Percentiles rank a stretch among this genome's conserved stretches.
phyloP scores from a whole-genome alignment of 306 rosid species.

The Arachis hypogaea region DNA sequence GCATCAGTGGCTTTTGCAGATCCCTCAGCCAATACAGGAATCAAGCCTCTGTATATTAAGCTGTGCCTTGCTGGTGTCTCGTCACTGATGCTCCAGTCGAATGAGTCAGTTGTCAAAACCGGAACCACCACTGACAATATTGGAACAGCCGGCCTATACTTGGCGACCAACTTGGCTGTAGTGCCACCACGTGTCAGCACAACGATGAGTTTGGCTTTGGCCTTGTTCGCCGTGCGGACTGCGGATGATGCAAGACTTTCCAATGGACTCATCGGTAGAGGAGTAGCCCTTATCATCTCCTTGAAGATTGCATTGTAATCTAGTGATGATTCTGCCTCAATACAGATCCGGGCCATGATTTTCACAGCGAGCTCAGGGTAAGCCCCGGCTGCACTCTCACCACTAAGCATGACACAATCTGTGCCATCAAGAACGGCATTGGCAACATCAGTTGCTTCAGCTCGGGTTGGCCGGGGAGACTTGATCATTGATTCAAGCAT shows the following conservation, averaged over 20 bases:
- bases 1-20: constrained; percentile 98
- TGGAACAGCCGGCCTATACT: constrained; percentile 95
- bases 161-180: constrained; percentile 90
- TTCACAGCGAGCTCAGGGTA: constrained; percentile 92
- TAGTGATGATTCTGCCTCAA: constrained; percentile 93
- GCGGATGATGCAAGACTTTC: constrained; percentile 99
- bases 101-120: constrained; percentile 82
- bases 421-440: constrained; percentile 97
- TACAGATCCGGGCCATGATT: constrained; percentile 90
- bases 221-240: constrained; percentile 90
- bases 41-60: constrained; percentile 88
- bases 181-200: constrained; percentile 91
- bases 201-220: constrained; percentile 83
- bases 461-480: constrained; percentile 94
- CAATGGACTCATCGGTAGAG: constrained; percentile 96
- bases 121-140: constrained; percentile 93
- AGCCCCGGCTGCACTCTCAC: constrained; percentile 97
- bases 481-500: constrained; percentile 99
- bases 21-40: constrained; percentile 92
- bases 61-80: constrained; percentile 95
- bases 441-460: constrained; percentile 96
- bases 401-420: constrained; percentile 97
- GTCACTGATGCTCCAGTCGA: constrained; percentile 93
- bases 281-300: constrained; percentile 95
- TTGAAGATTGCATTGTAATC: constrained; percentile 88